Evolutionary conservation across 2,329 filamentous ascomycete genomes (phyloP).

Genomic region (Pseudopithomyces maydicus): DNA sequence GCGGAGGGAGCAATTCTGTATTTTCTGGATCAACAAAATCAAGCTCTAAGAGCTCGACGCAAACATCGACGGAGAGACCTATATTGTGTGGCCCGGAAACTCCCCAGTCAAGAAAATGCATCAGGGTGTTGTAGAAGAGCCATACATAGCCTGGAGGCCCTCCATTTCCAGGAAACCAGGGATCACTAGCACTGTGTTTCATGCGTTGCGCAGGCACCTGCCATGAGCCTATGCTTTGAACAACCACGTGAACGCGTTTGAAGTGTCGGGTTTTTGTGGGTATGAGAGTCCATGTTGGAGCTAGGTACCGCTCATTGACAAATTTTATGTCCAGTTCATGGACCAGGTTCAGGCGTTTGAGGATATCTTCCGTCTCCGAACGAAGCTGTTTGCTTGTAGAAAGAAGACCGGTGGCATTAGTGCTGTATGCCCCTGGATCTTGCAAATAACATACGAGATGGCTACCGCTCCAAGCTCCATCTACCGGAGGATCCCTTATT

Average conservation of each 20-base stretch:
- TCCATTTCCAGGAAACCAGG: background rate
- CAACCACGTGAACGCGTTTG: background rate
- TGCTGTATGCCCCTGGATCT: background rate
- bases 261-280: background rate
- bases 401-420: background rate
- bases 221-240: conserved; percentile 8
- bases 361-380: background rate
- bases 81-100: background rate
- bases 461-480: background rate
- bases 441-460: background rate
- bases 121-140: conserved; percentile 1
- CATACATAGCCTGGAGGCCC: conserved; percentile 6
- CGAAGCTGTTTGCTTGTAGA: conserved; percentile 3
- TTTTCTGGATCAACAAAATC: conserved; percentile 9
- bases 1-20: background rate
- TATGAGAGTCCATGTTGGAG: conserved; percentile 1
- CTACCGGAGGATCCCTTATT: background rate
- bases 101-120: conserved; percentile 1
- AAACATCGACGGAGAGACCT: background rate
- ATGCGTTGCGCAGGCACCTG: background rate
- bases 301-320: conserved; percentile 5
- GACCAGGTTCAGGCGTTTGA: background rate
- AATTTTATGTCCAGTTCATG: conserved; percentile 8
- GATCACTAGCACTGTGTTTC: background rate
- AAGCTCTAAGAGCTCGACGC: conserved; percentile 5